Conservation (phyloP, 495 filamentous ascomycete genomes). For the Daldinia vernicosa region DNA sequence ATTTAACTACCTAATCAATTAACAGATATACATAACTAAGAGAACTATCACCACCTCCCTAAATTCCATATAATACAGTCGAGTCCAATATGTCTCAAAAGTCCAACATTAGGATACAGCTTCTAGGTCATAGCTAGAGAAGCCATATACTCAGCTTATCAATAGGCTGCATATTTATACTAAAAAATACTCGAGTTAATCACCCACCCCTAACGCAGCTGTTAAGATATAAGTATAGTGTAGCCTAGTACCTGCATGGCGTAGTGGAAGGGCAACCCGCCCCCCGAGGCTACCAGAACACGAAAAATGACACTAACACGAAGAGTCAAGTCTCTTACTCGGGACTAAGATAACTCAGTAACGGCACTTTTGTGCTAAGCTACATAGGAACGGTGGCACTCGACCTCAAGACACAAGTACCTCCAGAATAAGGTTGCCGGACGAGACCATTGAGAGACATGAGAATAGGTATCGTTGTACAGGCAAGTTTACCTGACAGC, state of each 20-base stretch:
- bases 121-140: too few relatives aligned
- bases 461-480: neutral
- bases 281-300: neutral
- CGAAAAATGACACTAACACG: neutral
- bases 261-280: neutral
- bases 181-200: too few relatives aligned
- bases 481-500: neutral
- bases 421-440: neutral
- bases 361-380: neutral
- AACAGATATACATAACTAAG: too few relatives aligned
- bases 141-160: too few relatives aligned
- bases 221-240: too few relatives aligned
- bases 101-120: too few relatives aligned
- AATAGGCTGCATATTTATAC: too few relatives aligned
- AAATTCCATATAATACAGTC: too few relatives aligned
- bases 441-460: neutral
- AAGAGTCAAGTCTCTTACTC: neutral
- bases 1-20: too few relatives aligned
- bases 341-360: neutral
- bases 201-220: too few relatives aligned
- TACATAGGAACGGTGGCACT: neutral
- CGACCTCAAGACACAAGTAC: neutral
- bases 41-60: too few relatives aligned
- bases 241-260: neutral
- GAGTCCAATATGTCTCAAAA: too few relatives aligned